A percentile compares a stretch with the other conserved stretches of the same genome.
phyloP scores from a whole-genome alignment of 805 yeast species.

The Kodamaea kakaduensis region DNA sequence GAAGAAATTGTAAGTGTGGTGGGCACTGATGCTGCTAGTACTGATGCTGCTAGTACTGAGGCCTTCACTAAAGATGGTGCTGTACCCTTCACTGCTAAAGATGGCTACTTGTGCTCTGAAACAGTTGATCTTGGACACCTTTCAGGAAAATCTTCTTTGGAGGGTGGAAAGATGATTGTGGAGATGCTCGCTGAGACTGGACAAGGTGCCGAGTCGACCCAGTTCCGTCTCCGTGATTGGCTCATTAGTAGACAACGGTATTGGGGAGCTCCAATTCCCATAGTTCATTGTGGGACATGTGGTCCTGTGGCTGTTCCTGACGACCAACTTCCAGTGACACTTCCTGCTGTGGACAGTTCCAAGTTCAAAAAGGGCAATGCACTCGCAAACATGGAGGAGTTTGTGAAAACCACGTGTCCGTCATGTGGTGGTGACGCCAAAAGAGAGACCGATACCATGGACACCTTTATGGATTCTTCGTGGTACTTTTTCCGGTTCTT shows the following conservation, averaged over 20 bases:
- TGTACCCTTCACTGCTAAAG: constrained; percentile 47
- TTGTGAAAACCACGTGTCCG: constrained; percentile 77
- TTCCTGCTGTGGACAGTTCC: constrained; percentile 61
- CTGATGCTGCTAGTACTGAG: too few species aligned
- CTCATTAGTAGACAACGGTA: constrained; percentile 88
- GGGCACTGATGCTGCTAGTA: constrained; percentile 42
- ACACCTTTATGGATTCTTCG: constrained; percentile 95
- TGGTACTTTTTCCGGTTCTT: constrained; percentile 90
- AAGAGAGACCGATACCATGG: constrained; percentile 98
- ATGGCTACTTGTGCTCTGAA: constrained; percentile 42
- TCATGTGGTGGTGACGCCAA: constrained; percentile 67
- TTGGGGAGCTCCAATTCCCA: constrained; percentile 99
- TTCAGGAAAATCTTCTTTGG: constrained; percentile 44
- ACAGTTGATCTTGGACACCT: constrained; percentile 33
- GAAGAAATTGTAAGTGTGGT: constrained; percentile 41
- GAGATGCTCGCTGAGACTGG: constrained; percentile 33
- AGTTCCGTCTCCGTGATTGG: constrained; percentile 85
- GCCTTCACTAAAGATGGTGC: too few species aligned
- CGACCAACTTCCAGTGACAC: constrained; percentile 71
- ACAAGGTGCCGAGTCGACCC: constrained; percentile 47
- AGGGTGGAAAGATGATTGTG: constrained; percentile 51
- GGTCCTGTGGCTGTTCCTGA: constrained; percentile 94
- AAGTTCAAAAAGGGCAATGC: constrained; percentile 57
- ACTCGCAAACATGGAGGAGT: constrained; percentile 59
- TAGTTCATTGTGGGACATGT: constrained; percentile 79